Evolutionary conservation across 352 stramenopile species (phyloP).

Genomic region (Globisporangium parvum): DNA sequence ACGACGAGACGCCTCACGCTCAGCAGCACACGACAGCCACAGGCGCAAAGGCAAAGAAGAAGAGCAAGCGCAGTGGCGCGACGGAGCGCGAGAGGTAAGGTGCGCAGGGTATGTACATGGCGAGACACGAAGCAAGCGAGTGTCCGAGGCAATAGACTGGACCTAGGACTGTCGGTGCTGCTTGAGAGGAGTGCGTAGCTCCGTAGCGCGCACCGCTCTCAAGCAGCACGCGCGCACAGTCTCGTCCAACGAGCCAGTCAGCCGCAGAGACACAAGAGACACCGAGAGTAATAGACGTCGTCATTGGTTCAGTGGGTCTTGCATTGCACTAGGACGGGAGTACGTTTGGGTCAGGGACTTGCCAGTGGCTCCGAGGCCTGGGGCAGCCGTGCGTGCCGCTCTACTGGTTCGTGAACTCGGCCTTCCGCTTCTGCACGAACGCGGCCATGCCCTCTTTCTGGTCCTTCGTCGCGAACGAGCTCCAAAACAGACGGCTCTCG

Average conservation of each 20-base stretch:
- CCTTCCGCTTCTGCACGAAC: constrained; percentile 96
- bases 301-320: neutral
- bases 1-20: constrained; percentile 27
- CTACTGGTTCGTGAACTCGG: constrained; percentile 94
- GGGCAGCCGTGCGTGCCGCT: too few species aligned
- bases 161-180: neutral
- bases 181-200: neutral
- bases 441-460: constrained; percentile 95
- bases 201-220: neutral
- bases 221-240: neutral
- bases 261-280: neutral
- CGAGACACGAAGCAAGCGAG: too few species aligned
- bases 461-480: constrained; percentile 94
- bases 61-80: neutral
- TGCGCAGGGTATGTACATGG: too few species aligned
- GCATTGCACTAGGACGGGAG: too few species aligned
- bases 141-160: too few species aligned
- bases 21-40: neutral
- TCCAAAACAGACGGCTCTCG: constrained; percentile 97
- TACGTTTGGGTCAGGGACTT: too few species aligned
- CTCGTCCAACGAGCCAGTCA: neutral
- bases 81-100: neutral
- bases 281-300: neutral
- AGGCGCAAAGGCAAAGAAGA: neutral
- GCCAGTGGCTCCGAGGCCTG: too few species aligned